Base-by-base conservation (phyloP, 495 filamentous ascomycete genomes). In the Trichoderma gamsii region DNA sequence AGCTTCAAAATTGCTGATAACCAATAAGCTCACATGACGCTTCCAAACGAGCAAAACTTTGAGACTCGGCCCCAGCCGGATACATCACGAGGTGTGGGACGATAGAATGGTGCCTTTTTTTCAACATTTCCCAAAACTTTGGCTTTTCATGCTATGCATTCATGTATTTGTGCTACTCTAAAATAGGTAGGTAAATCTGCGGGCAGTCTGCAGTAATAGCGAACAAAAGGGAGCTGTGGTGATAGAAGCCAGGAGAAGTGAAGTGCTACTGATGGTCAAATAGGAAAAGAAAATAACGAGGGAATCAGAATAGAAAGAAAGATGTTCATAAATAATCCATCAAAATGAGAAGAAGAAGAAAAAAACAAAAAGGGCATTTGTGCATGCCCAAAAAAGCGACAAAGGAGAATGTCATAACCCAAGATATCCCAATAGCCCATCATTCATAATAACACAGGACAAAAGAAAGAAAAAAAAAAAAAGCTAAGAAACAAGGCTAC, bases 391-490 rank as follows among this genome's bases (percentile, higher is more conserved):
- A 7, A 25, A 49, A 49, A 49, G 13, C 4, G 49, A 52, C n/a
- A 52, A 6, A 52, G 18, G n/a, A 52, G 49, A n/a, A 38, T n/a
- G 49, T 52, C 8, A 52, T 25, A 52, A 21, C 49, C 49, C 49
- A 52, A 52, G 35, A 38, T 38, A 3, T n/a, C 49, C 49, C 49
- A 52, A 21, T 52, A n/a, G 0, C 49, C 18, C 18, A 21, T n/a
- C 49, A 52, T 21, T n/a, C 44, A 49, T 49, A 11, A 16, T 21
- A 52, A 52, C 21, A 52, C 15, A 9, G 8, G 25, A 52, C 49
- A 61, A 61, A 32, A 18, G 56, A 61, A 61, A 61, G n/a, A n/a
- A 29, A 29, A 23, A 56, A 56, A 56, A n/a, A n/a, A n/a, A n/a
- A n/a, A n/a, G n/a, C n/a, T n/a, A n/a, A n/a, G n/a, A 56, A n/a